Conservation (phyloP, 148 eudicot species). For the Rhododendron simsii region DNA sequence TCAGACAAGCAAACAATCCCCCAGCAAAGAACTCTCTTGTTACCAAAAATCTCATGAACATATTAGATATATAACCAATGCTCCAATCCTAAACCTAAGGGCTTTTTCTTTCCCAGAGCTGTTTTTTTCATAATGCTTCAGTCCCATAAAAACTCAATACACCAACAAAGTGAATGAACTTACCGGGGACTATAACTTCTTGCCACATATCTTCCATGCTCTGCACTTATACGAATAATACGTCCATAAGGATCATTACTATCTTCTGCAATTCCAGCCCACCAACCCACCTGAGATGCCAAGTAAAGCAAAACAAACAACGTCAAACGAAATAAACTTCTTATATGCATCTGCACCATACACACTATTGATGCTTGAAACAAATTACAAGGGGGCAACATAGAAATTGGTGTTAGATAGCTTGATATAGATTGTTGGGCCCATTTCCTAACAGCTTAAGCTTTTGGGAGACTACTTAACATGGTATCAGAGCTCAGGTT, state of each 20-base stretch:
- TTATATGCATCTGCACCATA: background rate
- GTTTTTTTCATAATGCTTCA: background rate
- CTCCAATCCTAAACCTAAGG: background rate
- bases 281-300: conserved; percentile 87
- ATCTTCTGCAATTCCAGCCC: conserved; percentile 91
- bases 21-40: background rate
- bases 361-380: background rate
- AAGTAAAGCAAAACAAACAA: conserved; percentile 3
- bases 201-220: conserved; percentile 95
- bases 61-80: background rate
- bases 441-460: background rate
- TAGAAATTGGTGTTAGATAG: background rate
- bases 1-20: background rate
- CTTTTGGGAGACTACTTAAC: background rate
- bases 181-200: conserved; percentile 94
- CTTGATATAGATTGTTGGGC: background rate
- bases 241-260: conserved; percentile 73
- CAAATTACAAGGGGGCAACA: background rate
- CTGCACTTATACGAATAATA: conserved; percentile 89
- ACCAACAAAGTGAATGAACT: background rate
- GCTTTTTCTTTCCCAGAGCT: background rate
- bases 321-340: background rate
- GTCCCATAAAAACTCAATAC: background rate
- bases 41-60: background rate
- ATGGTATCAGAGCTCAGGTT: background rate